phyloP scores from a whole-genome alignment of 768 basidiomycete genomes.

The Galerina marginata region DNA sequence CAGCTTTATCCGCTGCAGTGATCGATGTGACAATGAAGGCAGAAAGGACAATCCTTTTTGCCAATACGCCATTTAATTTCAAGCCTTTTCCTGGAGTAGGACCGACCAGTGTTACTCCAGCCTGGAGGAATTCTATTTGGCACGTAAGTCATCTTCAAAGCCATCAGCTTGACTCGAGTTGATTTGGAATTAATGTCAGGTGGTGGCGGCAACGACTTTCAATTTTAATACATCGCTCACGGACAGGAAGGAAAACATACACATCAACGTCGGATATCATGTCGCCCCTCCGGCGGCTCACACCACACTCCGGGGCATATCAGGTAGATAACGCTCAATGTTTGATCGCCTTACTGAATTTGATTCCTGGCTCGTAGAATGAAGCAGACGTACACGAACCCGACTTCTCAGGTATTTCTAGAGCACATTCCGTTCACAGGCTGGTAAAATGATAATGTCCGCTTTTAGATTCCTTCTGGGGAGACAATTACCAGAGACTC shows the following conservation, averaged over 20 bases:
- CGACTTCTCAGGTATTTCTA: constrained; percentile 20
- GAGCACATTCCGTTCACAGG: too few relatives aligned
- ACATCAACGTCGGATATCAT: background rate
- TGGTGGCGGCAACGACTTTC: background rate
- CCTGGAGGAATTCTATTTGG: constrained; percentile 10
- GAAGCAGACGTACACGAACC: constrained; percentile 56
- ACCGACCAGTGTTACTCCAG: constrained; percentile 6
- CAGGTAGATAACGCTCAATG: constrained; percentile 32
- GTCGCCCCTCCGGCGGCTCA: constrained; percentile 27
- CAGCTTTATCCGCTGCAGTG: background rate
- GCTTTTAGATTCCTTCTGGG: too few relatives aligned
- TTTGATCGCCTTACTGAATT: background rate
- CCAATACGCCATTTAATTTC: constrained; percentile 9
- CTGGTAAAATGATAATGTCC: too few relatives aligned
- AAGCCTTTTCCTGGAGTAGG: constrained; percentile 5
- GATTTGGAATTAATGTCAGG: background rate
- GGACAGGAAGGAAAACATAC: background rate
- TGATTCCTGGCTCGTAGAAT: constrained; percentile 35
- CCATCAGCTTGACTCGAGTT: background rate
- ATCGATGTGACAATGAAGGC: background rate
- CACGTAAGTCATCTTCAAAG: background rate
- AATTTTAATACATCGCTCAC: constrained; percentile 11
- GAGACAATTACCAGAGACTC: too few relatives aligned
- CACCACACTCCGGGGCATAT: constrained; percentile 49
- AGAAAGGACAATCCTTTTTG: constrained; percentile 8